Percentiles rank a stretch among this genome's conserved stretches.
Conservation (phyloP, 371 early-diverging fungal species). For the Coemansia sp. region DNA sequence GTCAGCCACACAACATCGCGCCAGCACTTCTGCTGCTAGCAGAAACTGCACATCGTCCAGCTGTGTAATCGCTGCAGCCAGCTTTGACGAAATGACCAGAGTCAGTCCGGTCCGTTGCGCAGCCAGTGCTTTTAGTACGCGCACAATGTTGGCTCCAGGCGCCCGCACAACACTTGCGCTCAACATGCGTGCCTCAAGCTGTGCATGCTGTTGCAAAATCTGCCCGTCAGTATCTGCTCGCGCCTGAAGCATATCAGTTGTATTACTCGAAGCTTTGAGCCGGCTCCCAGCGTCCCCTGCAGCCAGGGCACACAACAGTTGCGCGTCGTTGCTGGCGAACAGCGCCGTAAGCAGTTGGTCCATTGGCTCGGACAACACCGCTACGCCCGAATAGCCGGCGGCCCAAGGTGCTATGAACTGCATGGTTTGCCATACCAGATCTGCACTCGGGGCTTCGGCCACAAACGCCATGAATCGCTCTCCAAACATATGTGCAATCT, state of each 20-base stretch:
- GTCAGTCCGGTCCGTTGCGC: not conserved
- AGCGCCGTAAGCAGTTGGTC: slow-evolving; percentile 15
- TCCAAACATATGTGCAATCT: slow-evolving; percentile 18
- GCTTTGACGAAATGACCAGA: not conserved
- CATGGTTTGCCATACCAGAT: slow-evolving; percentile 34
- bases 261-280: not conserved
- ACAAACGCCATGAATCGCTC: slow-evolving; percentile 29
- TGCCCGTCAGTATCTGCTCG: not conserved
- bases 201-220: not conserved
- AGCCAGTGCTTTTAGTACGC: slow-evolving; percentile 12
- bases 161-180: slow-evolving; percentile 1
- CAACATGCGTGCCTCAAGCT: slow-evolving; percentile 31
- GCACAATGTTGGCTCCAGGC: slow-evolving; percentile 10
- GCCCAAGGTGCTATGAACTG: slow-evolving; percentile 33
- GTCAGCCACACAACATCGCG: slow-evolving; percentile 1
- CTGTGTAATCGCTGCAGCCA: not conserved
- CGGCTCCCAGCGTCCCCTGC: slow-evolving; percentile 6
- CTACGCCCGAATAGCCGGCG: slow-evolving; percentile 21
- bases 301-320: slow-evolving; percentile 15
- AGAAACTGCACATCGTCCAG: slow-evolving; percentile 17
- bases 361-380: slow-evolving; percentile 7
- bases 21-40: slow-evolving; percentile 22
- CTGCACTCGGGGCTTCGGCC: slow-evolving; percentile 9
- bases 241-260: not conserved
- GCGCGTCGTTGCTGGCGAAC: slow-evolving; percentile 9